A percentile compares a stretch with the other conserved stretches of the same genome.
phyloP scores from a whole-genome alignment of 78 protist species.

The Mastigamoeba balamuthi region DNA sequence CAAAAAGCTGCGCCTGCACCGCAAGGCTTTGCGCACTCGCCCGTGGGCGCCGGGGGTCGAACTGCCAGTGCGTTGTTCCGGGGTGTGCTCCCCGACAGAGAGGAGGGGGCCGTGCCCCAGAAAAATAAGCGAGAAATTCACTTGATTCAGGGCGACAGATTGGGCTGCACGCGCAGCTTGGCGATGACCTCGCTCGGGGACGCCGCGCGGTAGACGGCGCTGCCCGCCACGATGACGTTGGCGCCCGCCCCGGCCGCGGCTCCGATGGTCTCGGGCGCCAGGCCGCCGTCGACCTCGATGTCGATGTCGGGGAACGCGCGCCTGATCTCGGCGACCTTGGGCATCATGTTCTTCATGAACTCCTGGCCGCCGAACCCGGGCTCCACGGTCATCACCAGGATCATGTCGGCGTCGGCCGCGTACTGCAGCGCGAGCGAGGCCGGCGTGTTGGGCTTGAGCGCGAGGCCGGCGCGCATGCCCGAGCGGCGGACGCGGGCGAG shows the following conservation, averaged over 20 bases:
- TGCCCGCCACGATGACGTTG: slow-evolving; percentile 95
- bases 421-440: slow-evolving; percentile 3
- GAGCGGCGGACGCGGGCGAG: slow-evolving; percentile 27
- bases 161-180: slow-evolving; percentile 17
- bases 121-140: too few relatives aligned
- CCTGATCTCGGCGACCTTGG: slow-evolving; percentile 74
- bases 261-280: slow-evolving; percentile 73
- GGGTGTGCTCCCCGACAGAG: too few relatives aligned
- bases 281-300: slow-evolving; percentile 98
- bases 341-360: slow-evolving; percentile 90
- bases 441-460: slow-evolving; percentile 91
- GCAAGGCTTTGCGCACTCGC: too few relatives aligned
- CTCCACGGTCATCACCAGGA: slow-evolving; percentile 95
- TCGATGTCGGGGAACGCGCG: slow-evolving; percentile 53
- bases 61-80: too few relatives aligned
- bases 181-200: slow-evolving; percentile 22
- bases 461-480: slow-evolving; percentile 82
- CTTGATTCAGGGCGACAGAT: too few relatives aligned
- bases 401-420: slow-evolving; percentile 58
- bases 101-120: too few relatives aligned
- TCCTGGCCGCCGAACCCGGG: slow-evolving; percentile 99
- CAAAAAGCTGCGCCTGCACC: too few relatives aligned
- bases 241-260: slow-evolving; percentile 91
- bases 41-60: too few relatives aligned
- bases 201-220: slow-evolving; percentile 61